Evolutionary conservation across 2,329 filamentous ascomycete species (phyloP).

Genomic region (Diplodia scrobiculata): DNA sequence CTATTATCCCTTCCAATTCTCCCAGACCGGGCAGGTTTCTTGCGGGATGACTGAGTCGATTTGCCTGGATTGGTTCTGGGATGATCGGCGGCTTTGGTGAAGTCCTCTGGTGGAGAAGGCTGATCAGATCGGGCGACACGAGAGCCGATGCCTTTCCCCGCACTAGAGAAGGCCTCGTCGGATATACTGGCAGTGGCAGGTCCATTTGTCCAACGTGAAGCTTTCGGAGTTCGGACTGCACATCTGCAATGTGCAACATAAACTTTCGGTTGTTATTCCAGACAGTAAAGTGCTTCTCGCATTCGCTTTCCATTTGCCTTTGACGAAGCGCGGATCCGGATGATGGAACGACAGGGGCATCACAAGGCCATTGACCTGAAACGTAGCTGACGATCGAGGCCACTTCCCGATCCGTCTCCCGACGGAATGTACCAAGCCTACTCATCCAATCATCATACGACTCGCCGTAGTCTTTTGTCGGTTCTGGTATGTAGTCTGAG

Average conservation of each 20-base stretch:
- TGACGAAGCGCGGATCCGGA: not conserved
- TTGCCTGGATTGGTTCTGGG: not conserved
- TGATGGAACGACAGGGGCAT: not conserved
- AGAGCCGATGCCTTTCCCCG: not conserved
- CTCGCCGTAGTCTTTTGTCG: not conserved
- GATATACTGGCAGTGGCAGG: not conserved
- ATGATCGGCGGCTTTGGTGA: not conserved
- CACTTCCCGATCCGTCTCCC: not conserved
- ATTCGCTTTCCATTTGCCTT: not conserved
- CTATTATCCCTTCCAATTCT: not conserved
- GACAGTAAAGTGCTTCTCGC: not conserved
- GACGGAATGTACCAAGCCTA: not conserved
- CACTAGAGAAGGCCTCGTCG: not conserved
- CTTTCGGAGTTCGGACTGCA: not conserved
- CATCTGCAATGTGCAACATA: not conserved
- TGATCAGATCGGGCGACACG: not conserved
- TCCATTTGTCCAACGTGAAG: not conserved
- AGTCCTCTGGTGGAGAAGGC: not conserved
- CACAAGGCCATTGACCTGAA: not conserved
- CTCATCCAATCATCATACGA: not conserved
- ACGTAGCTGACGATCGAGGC: not conserved
- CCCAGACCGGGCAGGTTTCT: not conserved
- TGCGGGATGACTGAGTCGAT: not conserved
- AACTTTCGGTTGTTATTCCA: slow-evolving; percentile 17
- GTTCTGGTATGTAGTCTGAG: not conserved